These are phyloP conservation scores for Fusarium buharicum DNA, from an alignment of 2,329 filamentous ascomycete species.

Conservation along the genomic window DNA sequence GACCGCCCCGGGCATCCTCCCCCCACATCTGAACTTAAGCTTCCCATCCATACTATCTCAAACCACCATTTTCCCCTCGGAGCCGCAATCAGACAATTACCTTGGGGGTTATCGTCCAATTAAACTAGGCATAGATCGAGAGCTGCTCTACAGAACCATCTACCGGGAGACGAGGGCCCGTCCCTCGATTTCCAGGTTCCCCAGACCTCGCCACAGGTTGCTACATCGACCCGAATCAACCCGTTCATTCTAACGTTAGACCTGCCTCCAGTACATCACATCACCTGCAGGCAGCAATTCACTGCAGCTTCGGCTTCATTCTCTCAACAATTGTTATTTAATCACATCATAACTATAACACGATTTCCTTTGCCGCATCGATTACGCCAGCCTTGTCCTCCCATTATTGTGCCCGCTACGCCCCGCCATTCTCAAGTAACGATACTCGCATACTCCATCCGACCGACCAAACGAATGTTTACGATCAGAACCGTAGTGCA, in stretches of 20 bases:
- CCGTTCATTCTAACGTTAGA: slow-evolving; percentile 11
- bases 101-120: slow-evolving; percentile 6
- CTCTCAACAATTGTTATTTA: not conserved
- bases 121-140: slow-evolving; percentile 13
- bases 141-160: slow-evolving; percentile 1
- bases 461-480: slow-evolving; percentile 31
- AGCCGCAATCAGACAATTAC: slow-evolving; percentile 27
- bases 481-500: slow-evolving; percentile 3
- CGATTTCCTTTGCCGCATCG: not conserved
- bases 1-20: slow-evolving; percentile 4
- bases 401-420: slow-evolving; percentile 14
- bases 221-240: slow-evolving; percentile 37
- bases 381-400: not conserved
- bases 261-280: too few species aligned
- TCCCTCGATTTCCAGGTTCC: slow-evolving; percentile 15
- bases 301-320: not conserved
- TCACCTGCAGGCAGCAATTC: not conserved
- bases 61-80: slow-evolving; percentile 25
- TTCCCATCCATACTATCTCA: slow-evolving; percentile 26
- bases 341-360: not conserved
- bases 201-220: slow-evolving; percentile 24
- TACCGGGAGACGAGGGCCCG: slow-evolving; percentile 26
- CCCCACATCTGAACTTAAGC: slow-evolving; percentile 31
- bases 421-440: slow-evolving; percentile 28
- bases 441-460: slow-evolving; percentile 25